These are phyloP conservation scores for Hemerocallis citrina DNA, from an alignment of 106 monocot genomes.

Conservation along the genomic window DNA sequence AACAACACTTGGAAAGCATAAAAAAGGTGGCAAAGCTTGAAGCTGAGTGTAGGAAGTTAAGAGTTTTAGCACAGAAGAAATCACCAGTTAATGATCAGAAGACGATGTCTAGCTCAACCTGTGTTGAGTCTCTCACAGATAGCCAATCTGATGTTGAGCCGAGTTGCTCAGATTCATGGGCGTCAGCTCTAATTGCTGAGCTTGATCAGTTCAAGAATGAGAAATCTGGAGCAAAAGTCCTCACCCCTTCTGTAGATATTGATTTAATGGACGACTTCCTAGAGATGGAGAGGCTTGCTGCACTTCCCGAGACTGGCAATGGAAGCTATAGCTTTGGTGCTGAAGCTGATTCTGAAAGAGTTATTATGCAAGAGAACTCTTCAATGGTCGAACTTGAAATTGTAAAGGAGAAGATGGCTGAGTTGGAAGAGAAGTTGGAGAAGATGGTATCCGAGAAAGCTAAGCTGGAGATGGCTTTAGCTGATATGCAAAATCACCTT, in stretches of 20 bases:
- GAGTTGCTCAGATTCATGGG: constrained; percentile 55
- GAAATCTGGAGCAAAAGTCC: constrained; percentile 15
- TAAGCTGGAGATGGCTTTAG: constrained; percentile 34
- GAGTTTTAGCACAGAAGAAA: constrained; percentile 24
- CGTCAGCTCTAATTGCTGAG: constrained; percentile 62
- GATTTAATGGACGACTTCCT: constrained; percentile 93
- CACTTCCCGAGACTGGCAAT: constrained; percentile 22
- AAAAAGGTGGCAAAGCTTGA: constrained; percentile 79
- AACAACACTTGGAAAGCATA: constrained; percentile 67
- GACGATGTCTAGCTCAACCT: constrained; percentile 14
- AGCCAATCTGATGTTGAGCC: constrained; percentile 42
- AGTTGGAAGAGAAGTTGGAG: constrained; percentile 42
- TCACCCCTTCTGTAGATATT: constrained; percentile 32
- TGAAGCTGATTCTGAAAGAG: constrained; percentile 15
- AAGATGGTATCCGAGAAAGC: constrained; percentile 50
- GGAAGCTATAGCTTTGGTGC: constrained; percentile 8
- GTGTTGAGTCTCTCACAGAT: constrained; percentile 46
- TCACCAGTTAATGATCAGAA: constrained; percentile 27
- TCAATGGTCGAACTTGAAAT: constrained; percentile 21
- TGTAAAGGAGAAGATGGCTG: constrained; percentile 14
- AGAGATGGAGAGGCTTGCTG: constrained; percentile 81
- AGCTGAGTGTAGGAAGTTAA: constrained; percentile 68
- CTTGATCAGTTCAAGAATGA: constrained; percentile 69
- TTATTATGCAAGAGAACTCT: constrained; percentile 4
- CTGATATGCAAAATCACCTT: constrained; percentile 28